Base-by-base conservation (phyloP, 495 filamentous ascomycete species). In the Penicillium alfredii region DNA sequence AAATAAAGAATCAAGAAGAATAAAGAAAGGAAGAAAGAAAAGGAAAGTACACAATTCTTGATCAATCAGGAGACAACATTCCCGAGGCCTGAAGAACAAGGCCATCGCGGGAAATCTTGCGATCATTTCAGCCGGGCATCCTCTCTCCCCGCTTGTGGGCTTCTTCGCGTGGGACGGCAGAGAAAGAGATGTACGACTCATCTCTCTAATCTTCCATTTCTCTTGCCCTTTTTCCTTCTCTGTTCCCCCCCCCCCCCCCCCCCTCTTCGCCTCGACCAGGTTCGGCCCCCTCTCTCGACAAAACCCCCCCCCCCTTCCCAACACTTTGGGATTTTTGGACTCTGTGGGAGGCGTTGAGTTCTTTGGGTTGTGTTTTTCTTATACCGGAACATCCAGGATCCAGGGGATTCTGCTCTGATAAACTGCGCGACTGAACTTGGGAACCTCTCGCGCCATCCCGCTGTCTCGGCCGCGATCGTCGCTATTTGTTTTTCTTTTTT, bases 111-210 rank as follows among this genome's bases (percentile, higher is more conserved):
- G n/a, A n/a, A n/a, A n/a, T n/a, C n/a, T n/a, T n/a, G n/a, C n/a
- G n/a, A n/a, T n/a, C n/a, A n/a, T n/a, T n/a, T n/a, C n/a, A 43
- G 28, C 25, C 40, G 22, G 31, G 16, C 36, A 35, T 25, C 24
- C 8, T 44, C 15, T n/a, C 41, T 42, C 51, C 35, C 48, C 42
- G 40, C 47, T 45, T 43, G 38, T 43, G 38, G 37, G 26, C 30
- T 35, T 18, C 23, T 40, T 38, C 49, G 33, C 23, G 39, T 50
- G 50, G 35, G 46, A 53, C 46, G 51, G 46, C 28, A 53, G 29
- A n/a, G n/a, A n/a, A n/a, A n/a, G n/a, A 53, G 28, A 35, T 37
- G 45, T 39, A 35, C 34, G 41, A 33, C 35, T n/a, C n/a, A n/a
- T 8, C 22, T 44, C 22, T 22, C 13, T 38, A 32, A 21, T 30